Conservation (phyloP, 208 protist species). For the Leptomonas seymouri region DNA sequence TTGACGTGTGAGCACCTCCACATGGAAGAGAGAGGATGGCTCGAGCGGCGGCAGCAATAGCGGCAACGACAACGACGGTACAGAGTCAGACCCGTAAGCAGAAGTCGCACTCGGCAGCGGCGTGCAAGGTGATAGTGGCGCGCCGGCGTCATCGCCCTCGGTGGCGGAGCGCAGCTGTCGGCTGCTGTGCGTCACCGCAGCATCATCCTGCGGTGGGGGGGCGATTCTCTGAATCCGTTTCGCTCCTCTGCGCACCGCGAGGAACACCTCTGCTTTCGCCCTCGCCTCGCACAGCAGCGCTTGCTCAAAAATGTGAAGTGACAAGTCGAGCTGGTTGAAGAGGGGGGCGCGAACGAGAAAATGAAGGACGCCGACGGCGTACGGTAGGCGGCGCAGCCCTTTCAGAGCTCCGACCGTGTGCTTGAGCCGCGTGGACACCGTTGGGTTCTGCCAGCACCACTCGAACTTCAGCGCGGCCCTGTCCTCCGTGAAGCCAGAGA, state of each 20-base stretch:
- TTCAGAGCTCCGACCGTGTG: constrained; percentile 33
- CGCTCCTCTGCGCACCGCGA: background rate
- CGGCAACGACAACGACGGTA: background rate
- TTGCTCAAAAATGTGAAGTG: constrained; percentile 73
- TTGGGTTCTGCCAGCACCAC: constrained; percentile 95
- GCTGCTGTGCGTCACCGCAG: too few species aligned
- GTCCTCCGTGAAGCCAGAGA: constrained; percentile 93
- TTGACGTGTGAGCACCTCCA: constrained; percentile 57
- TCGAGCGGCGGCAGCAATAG: constrained; percentile 39
- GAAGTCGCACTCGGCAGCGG: background rate
- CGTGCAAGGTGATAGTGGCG: background rate
- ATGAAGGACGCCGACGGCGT: constrained; percentile 67
- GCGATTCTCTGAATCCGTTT: background rate
- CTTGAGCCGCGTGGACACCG: constrained; percentile 55
- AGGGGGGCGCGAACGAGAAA: constrained; percentile 55
- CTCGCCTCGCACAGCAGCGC: constrained; percentile 36
- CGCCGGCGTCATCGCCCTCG: background rate
- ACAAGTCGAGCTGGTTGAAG: constrained; percentile 74
- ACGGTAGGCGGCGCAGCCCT: constrained; percentile 53
- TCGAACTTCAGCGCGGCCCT: constrained; percentile 94
- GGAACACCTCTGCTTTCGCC: constrained; percentile 30
- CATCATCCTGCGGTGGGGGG: background rate
- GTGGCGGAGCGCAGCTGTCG: too few species aligned
- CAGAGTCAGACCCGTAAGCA: background rate
- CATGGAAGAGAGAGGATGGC: constrained; percentile 50